phyloP scores from a whole-genome alignment of 352 stramenopile genomes.

The Phytopythium montanum region DNA sequence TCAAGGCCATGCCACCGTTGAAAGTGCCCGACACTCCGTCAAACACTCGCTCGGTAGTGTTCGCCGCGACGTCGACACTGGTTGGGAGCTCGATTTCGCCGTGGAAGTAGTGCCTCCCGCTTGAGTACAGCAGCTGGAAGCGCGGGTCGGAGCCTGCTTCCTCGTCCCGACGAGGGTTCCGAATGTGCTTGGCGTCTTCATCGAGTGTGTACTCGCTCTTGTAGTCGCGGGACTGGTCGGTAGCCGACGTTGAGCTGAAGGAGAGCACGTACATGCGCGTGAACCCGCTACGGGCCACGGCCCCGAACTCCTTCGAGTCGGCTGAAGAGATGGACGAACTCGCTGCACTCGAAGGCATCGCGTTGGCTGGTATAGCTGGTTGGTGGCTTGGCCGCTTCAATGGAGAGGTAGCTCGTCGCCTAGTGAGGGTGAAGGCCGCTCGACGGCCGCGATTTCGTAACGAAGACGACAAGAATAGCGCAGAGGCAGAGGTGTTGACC shows the following conservation, averaged over 20 bases:
- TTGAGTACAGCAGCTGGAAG: conserved; percentile 45
- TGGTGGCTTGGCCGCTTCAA: too few species aligned
- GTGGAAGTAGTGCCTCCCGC: conserved; percentile 57
- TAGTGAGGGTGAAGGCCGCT: too few species aligned
- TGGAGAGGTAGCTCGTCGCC: too few species aligned
- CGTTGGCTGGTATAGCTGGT: not conserved
- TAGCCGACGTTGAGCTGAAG: conserved; percentile 18
- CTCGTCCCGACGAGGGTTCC: not conserved
- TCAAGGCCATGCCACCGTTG: conserved; percentile 21
- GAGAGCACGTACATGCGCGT: conserved; percentile 64
- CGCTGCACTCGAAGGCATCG: conserved; percentile 7
- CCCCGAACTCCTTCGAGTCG: conserved; percentile 51
- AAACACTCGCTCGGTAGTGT: conserved; percentile 12
- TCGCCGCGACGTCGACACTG: conserved; percentile 14
- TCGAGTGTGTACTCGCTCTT: conserved; percentile 7
- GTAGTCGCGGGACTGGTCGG: conserved; percentile 26
- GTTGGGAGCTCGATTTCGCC: conserved; percentile 38
- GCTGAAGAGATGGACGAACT: conserved; percentile 45
- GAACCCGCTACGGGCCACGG: conserved; percentile 49
- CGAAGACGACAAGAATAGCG: not conserved
- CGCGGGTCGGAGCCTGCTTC: conserved; percentile 14
- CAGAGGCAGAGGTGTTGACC: not conserved
- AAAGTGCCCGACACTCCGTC: conserved; percentile 16
- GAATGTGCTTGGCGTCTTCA: conserved; percentile 7
- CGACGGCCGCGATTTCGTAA: not conserved